A percentile compares a stretch with the other conserved stretches of the same genome.
Conservation (phyloP, 2,329 filamentous ascomycete genomes). For the Verticillium tricorpus region DNA sequence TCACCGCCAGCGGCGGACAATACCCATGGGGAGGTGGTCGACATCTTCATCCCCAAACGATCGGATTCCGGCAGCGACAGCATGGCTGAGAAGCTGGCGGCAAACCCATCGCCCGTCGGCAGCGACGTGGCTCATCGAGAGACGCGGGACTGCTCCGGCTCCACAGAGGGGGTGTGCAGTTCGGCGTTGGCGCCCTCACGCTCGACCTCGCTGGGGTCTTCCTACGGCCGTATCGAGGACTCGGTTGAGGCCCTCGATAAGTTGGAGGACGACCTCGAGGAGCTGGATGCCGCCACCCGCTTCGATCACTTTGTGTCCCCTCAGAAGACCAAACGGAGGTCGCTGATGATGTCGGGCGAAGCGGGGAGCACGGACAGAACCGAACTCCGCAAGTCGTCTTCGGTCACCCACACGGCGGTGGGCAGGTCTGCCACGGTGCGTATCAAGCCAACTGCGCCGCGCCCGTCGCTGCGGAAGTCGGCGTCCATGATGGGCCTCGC, state of each 20-base stretch:
- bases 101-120: background rate
- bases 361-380: background rate
- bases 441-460: slow-evolving; percentile 32
- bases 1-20: background rate
- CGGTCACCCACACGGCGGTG: slow-evolving; percentile 29
- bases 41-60: background rate
- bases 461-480: slow-evolving; percentile 36
- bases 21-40: background rate
- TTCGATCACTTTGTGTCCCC: slow-evolving; percentile 26
- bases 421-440: slow-evolving; percentile 36
- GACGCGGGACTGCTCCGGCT: slow-evolving; percentile 5
- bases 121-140: background rate
- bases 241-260: slow-evolving; percentile 59
- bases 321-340: slow-evolving; percentile 10
- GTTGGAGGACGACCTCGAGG: slow-evolving; percentile 58
- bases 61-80: background rate
- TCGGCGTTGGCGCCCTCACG: slow-evolving; percentile 7
- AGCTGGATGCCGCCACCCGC: slow-evolving; percentile 36
- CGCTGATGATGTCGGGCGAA: background rate
- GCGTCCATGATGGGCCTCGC: slow-evolving; percentile 33
- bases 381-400: background rate
- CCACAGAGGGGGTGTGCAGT: slow-evolving; percentile 4
- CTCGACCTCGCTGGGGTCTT: slow-evolving; percentile 12
- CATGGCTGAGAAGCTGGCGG: background rate
- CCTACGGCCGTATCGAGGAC: slow-evolving; percentile 53